These are phyloP conservation scores for Penicillium arizonense DNA, from an alignment of 495 filamentous ascomycete genomes.

Conservation along the genomic window DNA sequence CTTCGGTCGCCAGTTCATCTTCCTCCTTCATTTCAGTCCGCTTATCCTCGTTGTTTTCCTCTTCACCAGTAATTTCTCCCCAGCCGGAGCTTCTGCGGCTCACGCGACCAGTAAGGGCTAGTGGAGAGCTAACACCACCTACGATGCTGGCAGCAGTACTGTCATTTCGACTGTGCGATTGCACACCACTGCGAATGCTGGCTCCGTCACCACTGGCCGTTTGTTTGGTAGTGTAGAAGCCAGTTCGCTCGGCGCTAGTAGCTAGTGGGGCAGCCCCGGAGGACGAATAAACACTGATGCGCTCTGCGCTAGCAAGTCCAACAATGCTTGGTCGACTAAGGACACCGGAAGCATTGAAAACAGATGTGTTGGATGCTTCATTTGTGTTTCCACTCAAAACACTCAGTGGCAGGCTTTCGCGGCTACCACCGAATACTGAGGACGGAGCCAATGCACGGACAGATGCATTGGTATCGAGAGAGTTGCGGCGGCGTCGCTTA, in stretches of 20 bases:
- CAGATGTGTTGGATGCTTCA: slow-evolving; percentile 46
- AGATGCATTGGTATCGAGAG: slow-evolving; percentile 93
- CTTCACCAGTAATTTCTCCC: slow-evolving; percentile 56
- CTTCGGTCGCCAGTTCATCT: not conserved
- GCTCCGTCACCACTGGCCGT: slow-evolving; percentile 62
- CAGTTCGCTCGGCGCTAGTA: slow-evolving; percentile 70
- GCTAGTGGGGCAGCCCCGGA: slow-evolving; percentile 63
- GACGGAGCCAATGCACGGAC: slow-evolving; percentile 90
- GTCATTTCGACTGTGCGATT: slow-evolving; percentile 77
- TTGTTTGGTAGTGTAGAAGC: slow-evolving; percentile 74
- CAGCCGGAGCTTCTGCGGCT: slow-evolving; percentile 64
- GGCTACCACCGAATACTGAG: slow-evolving; percentile 85
- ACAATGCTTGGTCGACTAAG: slow-evolving; percentile 54
- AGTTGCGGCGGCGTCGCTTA: slow-evolving; percentile 82
- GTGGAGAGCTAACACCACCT: slow-evolving; percentile 56
- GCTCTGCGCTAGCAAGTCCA: slow-evolving; percentile 67
- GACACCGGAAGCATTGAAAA: slow-evolving; percentile 50
- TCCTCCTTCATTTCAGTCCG: slow-evolving; percentile 13
- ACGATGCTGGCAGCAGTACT: slow-evolving; percentile 77
- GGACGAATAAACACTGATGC: slow-evolving; percentile 82
- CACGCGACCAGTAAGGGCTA: slow-evolving; percentile 50
- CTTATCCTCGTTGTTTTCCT: slow-evolving; percentile 33
- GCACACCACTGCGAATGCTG: slow-evolving; percentile 73
- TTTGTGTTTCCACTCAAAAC: slow-evolving; percentile 79
- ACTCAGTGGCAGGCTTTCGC: slow-evolving; percentile 84